phyloP scores from a whole-genome alignment of 768 basidiomycete species.

The Gloeostereum incarnatum region DNA sequence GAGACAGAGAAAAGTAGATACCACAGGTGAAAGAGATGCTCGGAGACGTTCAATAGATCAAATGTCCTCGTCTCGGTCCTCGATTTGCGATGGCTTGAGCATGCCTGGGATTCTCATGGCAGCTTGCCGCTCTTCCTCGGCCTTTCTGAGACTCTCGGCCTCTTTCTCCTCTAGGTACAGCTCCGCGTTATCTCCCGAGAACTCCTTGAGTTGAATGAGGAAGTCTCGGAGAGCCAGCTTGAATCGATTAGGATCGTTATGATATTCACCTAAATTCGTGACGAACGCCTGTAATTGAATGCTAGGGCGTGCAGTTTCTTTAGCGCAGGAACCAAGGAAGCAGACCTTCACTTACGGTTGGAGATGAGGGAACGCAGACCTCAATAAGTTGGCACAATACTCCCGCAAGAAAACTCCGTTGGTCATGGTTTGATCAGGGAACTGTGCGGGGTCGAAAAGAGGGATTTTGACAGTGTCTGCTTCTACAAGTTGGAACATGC shows the following conservation, averaged over 20 bases:
- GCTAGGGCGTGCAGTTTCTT: constrained; percentile 31
- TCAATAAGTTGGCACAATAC: constrained; percentile 80
- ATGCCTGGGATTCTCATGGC: constrained; percentile 96
- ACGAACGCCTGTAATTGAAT: constrained; percentile 69
- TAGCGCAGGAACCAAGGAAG: constrained; percentile 6
- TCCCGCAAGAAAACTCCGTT: constrained; percentile 78
- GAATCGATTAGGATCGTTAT: constrained; percentile 82
- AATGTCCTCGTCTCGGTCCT: constrained; percentile 89
- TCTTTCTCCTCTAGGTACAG: constrained; percentile 94
- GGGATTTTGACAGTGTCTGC: constrained; percentile 71
- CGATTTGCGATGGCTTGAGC: constrained; percentile 91
- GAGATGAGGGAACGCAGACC: constrained; percentile 88
- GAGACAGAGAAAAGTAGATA: constrained; percentile 17
- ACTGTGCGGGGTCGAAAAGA: constrained; percentile 71
- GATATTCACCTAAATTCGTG: constrained; percentile 55
- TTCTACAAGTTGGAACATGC: constrained; percentile 91
- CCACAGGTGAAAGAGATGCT: constrained; percentile 9
- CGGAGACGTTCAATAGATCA: constrained; percentile 28
- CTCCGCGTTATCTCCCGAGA: constrained; percentile 90
- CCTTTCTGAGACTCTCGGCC: constrained; percentile 67
- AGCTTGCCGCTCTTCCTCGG: constrained; percentile 75
- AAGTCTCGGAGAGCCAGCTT: constrained; percentile 94
- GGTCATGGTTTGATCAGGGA: constrained; percentile 58
- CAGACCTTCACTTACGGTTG: constrained; percentile 46
- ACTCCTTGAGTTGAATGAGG: constrained; percentile 96